Base-by-base conservation (phyloP, 1,284 basidiomycete genomes). In the Heterobasidion annosum region DNA sequence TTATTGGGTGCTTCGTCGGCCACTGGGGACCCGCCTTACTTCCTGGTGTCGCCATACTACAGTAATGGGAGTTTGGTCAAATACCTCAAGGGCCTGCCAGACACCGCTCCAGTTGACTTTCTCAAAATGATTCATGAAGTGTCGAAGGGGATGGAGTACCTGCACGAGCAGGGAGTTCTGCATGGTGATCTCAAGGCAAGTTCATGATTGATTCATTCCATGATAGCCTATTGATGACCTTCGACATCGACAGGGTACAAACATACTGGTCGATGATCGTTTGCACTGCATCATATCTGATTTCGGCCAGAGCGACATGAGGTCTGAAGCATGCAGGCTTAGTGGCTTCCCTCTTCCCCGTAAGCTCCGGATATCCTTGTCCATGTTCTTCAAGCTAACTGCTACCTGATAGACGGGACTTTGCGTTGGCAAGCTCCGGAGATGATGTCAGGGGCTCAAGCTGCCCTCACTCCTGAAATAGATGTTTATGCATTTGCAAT, bases 241-340 rank as follows among this genome's bases (percentile, higher is more conserved):
- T n/a, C 12, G 12, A 13, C 32, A n/a, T 35, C 33, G 40, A 34
- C 57, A 90, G 83, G 86, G 78, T 8, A 73, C 82, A 2, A 91
- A 91, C 65, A 78, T 91, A 7, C 75, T 92, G 3, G 80, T 91
- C 9, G 79, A 84, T 60, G 83, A 88, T 60, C 68, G 73, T 2
- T 71, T 76, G 9, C 78, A 73, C 51, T 90, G 86, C 57, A 73
- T 89, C 42, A 81, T 91, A 54, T 80, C 84, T 12, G 88, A 91
- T 63, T 91, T 91, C 65, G 88, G 87, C 0, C 83, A 91, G 65
- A 85, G 79, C 61, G 82, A 87, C 66, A 82, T 91, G 75, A 87
- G 83, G 70, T 77, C 73, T 25, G 86, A 89, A 63, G 82, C 76
- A 2, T 81, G 75, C 61, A 74, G 79, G 33, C 66, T 85, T 5